Base-by-base conservation (phyloP, 768 basidiomycete species). In the Glaciozyma antarctica region DNA sequence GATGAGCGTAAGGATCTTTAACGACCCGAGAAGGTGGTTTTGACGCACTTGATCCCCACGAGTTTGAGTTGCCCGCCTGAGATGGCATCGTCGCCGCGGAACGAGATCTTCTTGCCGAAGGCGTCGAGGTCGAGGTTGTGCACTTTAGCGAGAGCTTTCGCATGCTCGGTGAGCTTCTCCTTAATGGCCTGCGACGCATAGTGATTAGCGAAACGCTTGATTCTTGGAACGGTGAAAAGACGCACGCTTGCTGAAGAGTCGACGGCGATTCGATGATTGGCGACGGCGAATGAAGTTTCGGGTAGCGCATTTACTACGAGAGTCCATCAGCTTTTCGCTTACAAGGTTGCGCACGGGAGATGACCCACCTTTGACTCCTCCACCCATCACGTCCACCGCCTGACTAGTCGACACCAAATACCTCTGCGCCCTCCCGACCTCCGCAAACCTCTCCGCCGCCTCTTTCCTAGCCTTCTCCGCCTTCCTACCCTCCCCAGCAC, bases 21-120 rank as follows among this genome's bases (percentile, higher is more conserved):
- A 28, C 0, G 22, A 0, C 2, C 4, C 2, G 8, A 17, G 45
- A 21, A 41, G 5, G 13, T n/a, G 53, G 48, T 12, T n/a, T 12
- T n/a, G 2, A 9, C 52, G 28, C 7, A 41, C 43, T 45, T 43
- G 13, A 19, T 58, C 2, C 15, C 64, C 58, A 77, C 63, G 54
- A 76, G 38, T 21, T 67, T 57, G 47, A 61, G 30, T 62, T 76
- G 58, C 54, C 75, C 74, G 22, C 65, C 64, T 15, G 72, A 43
- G 16, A 76, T 76, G 43, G 75, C 75, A n/a, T 67, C 66, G 52
- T 76, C 72, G 13, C 16, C 5, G 53, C n/a, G 2, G 51, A 30
- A 38, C 2, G n/a, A 10, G 56, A 30, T n/a, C n/a, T 24, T 26
- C 21, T 32, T 10, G 15, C 53, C n/a, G 22, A 45, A 32, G 9